These are phyloP conservation scores for Perkinsus marinus DNA, from an alignment of 169 alveolate genomes.

Conservation along the genomic window DNA sequence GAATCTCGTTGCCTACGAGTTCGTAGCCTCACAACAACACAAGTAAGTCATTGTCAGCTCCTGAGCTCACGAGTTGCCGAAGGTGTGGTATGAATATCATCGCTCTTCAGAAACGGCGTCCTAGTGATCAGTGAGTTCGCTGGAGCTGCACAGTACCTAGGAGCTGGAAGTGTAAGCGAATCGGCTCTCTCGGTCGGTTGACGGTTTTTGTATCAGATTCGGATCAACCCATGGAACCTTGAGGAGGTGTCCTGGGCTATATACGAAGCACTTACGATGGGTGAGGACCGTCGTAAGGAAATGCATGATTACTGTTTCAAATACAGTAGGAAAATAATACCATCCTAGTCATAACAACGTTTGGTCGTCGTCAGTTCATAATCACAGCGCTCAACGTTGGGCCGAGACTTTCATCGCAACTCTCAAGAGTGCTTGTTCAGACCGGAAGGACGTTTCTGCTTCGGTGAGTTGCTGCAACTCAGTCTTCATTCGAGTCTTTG, in stretches of 20 bases:
- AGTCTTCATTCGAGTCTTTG: no score
- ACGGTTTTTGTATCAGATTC: background rate
- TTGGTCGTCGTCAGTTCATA: background rate
- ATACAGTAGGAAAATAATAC: background rate
- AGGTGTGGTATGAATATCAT: background rate
- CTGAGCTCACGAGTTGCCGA: background rate
- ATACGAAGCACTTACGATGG: conserved; percentile 24
- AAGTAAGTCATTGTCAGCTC: background rate
- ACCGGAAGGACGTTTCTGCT: background rate
- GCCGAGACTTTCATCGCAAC: background rate
- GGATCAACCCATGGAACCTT: conserved; percentile 29
- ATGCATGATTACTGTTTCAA: conserved; percentile 12
- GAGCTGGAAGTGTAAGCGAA: background rate
- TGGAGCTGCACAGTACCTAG: conserved; percentile 30
- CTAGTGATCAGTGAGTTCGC: conserved; percentile 29
- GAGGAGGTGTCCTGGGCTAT: conserved; percentile 24
- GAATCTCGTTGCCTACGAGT: conserved; percentile 20
- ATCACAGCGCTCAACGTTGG: background rate
- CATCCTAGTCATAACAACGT: background rate
- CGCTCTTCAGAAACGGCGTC: conserved; percentile 2
- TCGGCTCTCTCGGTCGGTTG: conserved; percentile 1
- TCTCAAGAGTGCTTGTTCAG: background rate
- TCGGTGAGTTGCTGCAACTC: background rate
- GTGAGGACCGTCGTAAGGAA: conserved; percentile 10
- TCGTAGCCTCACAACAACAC: conserved; percentile 21